phyloP scores from a whole-genome alignment of 192 early-diverging fungal species.

The Phlyctochytrium bullatum region DNA sequence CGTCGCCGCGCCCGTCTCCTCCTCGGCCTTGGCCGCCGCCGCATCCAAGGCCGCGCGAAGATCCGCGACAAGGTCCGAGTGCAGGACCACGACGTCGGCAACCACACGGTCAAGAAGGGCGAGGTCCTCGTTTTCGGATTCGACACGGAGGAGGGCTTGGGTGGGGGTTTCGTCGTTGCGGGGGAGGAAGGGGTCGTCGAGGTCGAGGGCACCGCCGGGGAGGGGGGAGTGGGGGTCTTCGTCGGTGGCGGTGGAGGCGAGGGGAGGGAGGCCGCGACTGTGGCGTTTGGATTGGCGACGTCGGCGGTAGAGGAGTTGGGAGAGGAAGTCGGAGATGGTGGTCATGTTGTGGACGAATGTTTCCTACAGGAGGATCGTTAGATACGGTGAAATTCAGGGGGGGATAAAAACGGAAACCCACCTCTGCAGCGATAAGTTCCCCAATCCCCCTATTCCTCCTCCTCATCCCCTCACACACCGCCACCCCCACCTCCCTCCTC shows the following conservation, averaged over 20 bases:
- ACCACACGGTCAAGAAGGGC: slow-evolving; percentile 20
- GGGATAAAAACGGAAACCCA: slow-evolving; percentile 10
- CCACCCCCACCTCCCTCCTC: neutral
- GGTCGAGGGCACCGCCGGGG: neutral
- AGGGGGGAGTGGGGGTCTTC: neutral
- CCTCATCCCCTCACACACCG: slow-evolving; percentile 7
- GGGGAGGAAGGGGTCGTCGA: neutral
- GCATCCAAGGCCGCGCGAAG: slow-evolving; percentile 12
- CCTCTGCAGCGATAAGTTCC: slow-evolving; percentile 14
- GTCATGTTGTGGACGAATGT: slow-evolving; percentile 22
- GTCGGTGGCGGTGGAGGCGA: neutral
- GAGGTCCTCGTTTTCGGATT: slow-evolving; percentile 21
- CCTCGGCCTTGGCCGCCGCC: neutral
- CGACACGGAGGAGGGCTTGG: slow-evolving; percentile 10
- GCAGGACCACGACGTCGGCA: slow-evolving; percentile 7
- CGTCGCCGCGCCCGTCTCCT: neutral
- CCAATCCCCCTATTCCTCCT: slow-evolving; percentile 13
- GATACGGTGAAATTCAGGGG: slow-evolving; percentile 12
- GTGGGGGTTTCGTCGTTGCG: slow-evolving; percentile 11
- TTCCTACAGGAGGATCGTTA: no score
- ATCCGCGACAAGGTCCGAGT: slow-evolving; percentile 13
- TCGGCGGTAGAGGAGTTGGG: slow-evolving; percentile 21
- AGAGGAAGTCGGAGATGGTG: slow-evolving; percentile 20
- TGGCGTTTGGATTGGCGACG: slow-evolving; percentile 25
- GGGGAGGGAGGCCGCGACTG: slow-evolving; percentile 14